These are phyloP conservation scores for Metroxylon sagu DNA, from an alignment of 176 grass and related monocot species.

Conservation along the genomic window DNA sequence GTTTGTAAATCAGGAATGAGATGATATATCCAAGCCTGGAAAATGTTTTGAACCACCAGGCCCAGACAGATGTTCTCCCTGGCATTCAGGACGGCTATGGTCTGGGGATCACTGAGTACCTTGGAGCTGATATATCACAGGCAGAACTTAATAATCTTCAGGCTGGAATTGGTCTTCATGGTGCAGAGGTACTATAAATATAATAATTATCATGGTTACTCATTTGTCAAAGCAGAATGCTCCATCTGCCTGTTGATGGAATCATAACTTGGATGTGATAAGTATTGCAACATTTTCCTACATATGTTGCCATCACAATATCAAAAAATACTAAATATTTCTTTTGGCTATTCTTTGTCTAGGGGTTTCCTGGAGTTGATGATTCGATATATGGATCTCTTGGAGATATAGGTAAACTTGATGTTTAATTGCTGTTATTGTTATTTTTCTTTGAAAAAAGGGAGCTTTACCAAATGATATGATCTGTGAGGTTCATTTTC, in stretches of 20 bases:
- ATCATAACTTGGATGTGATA: too few relatives aligned
- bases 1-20: constrained; percentile 31
- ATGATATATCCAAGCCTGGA: constrained; percentile 55
- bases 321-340: constrained; percentile 10
- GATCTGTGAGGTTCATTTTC: not conserved
- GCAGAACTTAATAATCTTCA: constrained; percentile 45
- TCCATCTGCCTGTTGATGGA: constrained; percentile 23
- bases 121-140: constrained; percentile 66
- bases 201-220: not conserved
- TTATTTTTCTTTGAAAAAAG: not conserved
- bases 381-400: constrained; percentile 29
- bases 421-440: constrained; percentile 5
- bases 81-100: constrained; percentile 65
- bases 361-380: constrained; percentile 28
- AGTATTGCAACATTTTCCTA: not conserved
- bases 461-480: not conserved
- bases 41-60: constrained; percentile 39
- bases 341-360: not conserved
- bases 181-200: constrained; percentile 10
- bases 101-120: constrained; percentile 78
- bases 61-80: constrained; percentile 50
- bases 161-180: constrained; percentile 38
- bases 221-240: constrained; percentile 18
- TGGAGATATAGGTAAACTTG: constrained; percentile 22
- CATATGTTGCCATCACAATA: constrained; percentile 11